Conservation (phyloP, 768 basidiomycete genomes). For the Russula brevipes region DNA sequence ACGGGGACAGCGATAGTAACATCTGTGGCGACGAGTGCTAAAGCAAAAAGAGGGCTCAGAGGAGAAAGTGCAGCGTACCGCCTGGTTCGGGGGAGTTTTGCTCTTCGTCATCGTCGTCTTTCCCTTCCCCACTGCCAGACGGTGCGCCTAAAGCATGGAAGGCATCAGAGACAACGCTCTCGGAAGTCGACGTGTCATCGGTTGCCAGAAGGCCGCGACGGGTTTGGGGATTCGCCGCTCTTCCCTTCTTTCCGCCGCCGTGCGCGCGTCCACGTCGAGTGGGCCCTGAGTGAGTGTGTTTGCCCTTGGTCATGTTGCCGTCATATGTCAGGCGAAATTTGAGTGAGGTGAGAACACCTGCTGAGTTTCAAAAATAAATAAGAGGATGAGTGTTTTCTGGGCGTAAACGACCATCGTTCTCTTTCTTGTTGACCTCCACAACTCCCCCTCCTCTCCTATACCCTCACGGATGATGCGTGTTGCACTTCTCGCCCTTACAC, state of each 20-base stretch:
- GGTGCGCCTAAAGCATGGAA: conserved; percentile 10
- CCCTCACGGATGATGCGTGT: conserved; percentile 29
- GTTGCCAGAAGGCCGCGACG: conserved; percentile 1
- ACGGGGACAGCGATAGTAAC: conserved; percentile 56
- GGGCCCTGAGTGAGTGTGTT: not conserved
- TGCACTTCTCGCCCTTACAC: conserved; percentile 27
- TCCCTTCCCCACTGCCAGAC: conserved; percentile 28
- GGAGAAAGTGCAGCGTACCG: not conserved
- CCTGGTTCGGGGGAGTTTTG: not conserved
- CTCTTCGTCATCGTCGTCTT: conserved; percentile 13
- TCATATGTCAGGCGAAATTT: not conserved
- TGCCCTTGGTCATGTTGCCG: conserved; percentile 18
- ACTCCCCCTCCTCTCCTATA: not conserved
- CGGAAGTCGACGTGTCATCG: conserved; percentile 36
- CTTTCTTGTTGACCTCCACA: conserved; percentile 8
- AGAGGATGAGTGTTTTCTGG: not conserved
- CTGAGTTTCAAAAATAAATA: conserved; percentile 21
- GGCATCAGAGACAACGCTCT: conserved; percentile 50
- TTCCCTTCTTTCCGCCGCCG: not conserved
- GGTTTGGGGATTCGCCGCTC: not conserved
- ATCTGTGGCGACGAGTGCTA: conserved; percentile 2
- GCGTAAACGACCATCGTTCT: not conserved
- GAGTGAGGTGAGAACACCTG: not conserved
- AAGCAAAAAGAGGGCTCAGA: not conserved
- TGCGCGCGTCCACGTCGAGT: conserved; percentile 5